Base-by-base conservation (phyloP, 768 basidiomycete genomes). In the Coprinopsis marcescibilis region DNA sequence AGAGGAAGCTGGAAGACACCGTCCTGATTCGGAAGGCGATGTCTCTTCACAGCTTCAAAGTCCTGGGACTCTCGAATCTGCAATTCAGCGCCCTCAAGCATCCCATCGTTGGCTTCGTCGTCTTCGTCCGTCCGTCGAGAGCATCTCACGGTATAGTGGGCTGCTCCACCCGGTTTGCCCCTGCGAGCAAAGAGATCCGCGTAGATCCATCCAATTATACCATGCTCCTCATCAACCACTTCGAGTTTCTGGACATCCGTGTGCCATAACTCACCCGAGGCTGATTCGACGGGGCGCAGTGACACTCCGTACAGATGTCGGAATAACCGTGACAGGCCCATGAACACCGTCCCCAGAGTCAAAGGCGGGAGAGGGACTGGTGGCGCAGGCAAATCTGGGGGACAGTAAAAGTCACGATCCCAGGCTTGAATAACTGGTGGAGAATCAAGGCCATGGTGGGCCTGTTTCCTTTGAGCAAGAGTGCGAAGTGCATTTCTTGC, bases 141-240 rank as follows among this genome's bases (percentile, higher is more conserved):
- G 66, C 96, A 98, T 2, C 93, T 80, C 20, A 99, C 92, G 4
- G 96, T 98, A 64, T 97, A 99, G 64, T 99, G 96, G 1, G 96
- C 96, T 0, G 96, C 93, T 3, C 93, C 91, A 38, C 81, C 78
- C 3, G 88, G 78, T 65, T 99, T 99, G 10, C 89, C 90, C 24
- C 72, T 68, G 34, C 96, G 72, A 1, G 81, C 76, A 62, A 93
- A 96, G 15, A 98, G 71, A 64, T 99, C 96, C 8, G 89, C 85
- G 60, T 94, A 99, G 61, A 99, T 87, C 79, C 89, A 90, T 1
- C 96, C 96, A 43, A 99, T 81, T 20, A 89, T 63, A 0, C 93
- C 94, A 52, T 77, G 78, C 12, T 82, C 73, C 57, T 97, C 90
- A 60, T 97, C 93, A 14, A 97, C 74, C 2, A 99, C 95, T 59